Evolutionary conservation across 331 rosid species (phyloP).

Genomic region (Acacia concinna): DNA sequence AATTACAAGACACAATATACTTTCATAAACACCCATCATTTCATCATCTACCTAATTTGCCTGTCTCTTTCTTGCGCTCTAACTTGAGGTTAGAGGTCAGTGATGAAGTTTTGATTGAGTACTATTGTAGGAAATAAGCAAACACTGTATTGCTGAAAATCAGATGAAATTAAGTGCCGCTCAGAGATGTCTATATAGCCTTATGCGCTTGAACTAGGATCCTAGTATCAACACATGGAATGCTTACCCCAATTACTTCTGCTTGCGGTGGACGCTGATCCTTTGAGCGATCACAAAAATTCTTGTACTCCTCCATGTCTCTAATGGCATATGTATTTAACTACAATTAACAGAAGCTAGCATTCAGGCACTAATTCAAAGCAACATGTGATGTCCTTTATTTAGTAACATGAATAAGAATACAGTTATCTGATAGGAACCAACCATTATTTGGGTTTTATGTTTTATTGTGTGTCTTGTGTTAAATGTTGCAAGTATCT

Average conservation of each 20-base stretch:
- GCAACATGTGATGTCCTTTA: constrained; percentile 5
- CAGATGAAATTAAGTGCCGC: not conserved
- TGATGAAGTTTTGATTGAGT: not conserved
- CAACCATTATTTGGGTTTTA: too few species aligned
- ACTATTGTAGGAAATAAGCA: not conserved
- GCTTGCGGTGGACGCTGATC: constrained; percentile 95
- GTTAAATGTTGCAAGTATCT: too few species aligned
- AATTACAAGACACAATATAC: too few species aligned
- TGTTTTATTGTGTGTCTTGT: too few species aligned
- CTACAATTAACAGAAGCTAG: constrained; percentile 49
- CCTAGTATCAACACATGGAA: not conserved
- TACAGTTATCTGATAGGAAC: not conserved
- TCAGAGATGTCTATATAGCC: not conserved
- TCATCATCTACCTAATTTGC: not conserved
- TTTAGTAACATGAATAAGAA: not conserved
- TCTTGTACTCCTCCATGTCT: constrained; percentile 93
- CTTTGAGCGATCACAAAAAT: constrained; percentile 92
- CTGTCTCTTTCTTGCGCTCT: not conserved
- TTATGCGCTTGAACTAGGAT: not conserved
- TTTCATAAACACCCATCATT: not conserved
- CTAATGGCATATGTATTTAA: constrained; percentile 85
- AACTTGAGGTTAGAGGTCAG: not conserved
- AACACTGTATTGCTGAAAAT: not conserved
- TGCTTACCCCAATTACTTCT: constrained; percentile 89
- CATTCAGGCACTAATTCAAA: constrained; percentile 18